These are phyloP conservation scores for Xerocomus minutiporus DNA, from an alignment of 1,284 basidiomycete species.

Conservation along the genomic window DNA sequence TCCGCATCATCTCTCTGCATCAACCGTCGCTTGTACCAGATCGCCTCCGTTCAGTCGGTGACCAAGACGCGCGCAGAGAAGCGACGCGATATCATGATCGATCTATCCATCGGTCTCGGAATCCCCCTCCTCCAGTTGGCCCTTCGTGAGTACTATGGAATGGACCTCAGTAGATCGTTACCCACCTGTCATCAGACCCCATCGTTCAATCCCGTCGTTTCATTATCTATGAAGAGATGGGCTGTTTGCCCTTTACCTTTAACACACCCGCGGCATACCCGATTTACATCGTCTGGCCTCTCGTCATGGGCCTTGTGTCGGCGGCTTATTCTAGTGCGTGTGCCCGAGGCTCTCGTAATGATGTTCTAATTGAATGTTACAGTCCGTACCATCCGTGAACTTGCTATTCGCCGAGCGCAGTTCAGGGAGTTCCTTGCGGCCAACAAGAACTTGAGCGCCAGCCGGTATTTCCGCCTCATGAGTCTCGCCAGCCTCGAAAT, in stretches of 20 bases:
- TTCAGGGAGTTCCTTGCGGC: constrained; percentile 31
- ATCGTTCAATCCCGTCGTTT: constrained; percentile 37
- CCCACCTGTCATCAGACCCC: constrained; percentile 22
- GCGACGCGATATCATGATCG: constrained; percentile 38
- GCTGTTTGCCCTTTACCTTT: constrained; percentile 33
- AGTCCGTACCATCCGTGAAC: constrained; percentile 28
- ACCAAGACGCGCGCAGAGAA: constrained; percentile 32
- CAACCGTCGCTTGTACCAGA: constrained; percentile 41
- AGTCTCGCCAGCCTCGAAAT: constrained; percentile 41
- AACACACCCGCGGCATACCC: constrained; percentile 27
- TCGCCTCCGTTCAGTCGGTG: constrained; percentile 39
- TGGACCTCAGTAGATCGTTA: background rate
- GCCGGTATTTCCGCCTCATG: constrained; percentile 50
- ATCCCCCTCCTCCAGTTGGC: constrained; percentile 47
- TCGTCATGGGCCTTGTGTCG: constrained; percentile 28
- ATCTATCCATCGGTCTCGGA: constrained; percentile 44
- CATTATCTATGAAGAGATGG: constrained; percentile 36
- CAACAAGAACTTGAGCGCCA: constrained; percentile 30
- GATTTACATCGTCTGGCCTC: constrained; percentile 20
- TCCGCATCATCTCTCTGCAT: constrained; percentile 50
- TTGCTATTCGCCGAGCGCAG: constrained; percentile 25
- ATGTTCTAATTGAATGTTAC: background rate
- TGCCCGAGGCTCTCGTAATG: background rate
- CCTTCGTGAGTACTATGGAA: constrained; percentile 40
- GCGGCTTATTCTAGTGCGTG: constrained; percentile 26